Conservation (phyloP, 345 rosid species). For the Boechera retrofracta region DNA sequence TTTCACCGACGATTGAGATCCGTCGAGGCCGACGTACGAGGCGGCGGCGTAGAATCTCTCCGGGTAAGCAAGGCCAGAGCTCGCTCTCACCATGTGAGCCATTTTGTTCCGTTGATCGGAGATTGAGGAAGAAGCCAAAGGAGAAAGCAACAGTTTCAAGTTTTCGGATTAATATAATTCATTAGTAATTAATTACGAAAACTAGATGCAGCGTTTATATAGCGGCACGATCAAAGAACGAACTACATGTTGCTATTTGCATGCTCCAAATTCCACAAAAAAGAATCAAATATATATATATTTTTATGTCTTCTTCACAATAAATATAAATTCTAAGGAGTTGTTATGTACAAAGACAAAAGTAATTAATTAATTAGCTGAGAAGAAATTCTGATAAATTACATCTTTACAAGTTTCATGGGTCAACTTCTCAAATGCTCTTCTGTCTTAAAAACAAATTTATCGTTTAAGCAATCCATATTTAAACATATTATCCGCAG, state of each 20-base stretch:
- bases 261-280: background rate
- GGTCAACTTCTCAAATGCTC: too few species aligned
- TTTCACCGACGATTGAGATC: slow-evolving; percentile 60
- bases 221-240: slow-evolving; percentile 5
- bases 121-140: slow-evolving; percentile 6
- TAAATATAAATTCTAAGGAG: too few species aligned
- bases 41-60: slow-evolving; percentile 90
- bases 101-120: slow-evolving; percentile 26
- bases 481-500: too few species aligned
- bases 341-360: too few species aligned
- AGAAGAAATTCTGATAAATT: too few species aligned
- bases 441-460: too few species aligned
- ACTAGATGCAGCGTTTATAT: slow-evolving; percentile 18
- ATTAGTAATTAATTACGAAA: background rate
- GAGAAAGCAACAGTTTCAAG: background rate
- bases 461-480: too few species aligned
- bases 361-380: too few species aligned
- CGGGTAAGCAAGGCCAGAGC: slow-evolving; percentile 88
- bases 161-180: background rate
- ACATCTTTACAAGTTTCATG: too few species aligned
- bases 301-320: too few species aligned
- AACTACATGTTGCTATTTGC: background rate
- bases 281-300: too few species aligned
- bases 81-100: slow-evolving; percentile 73
- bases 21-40: slow-evolving; percentile 74